Percentiles rank a stretch among this genome's conserved stretches.
Conservation (phyloP, 1,284 basidiomycete genomes). For the Microbotryum saponariae region DNA sequence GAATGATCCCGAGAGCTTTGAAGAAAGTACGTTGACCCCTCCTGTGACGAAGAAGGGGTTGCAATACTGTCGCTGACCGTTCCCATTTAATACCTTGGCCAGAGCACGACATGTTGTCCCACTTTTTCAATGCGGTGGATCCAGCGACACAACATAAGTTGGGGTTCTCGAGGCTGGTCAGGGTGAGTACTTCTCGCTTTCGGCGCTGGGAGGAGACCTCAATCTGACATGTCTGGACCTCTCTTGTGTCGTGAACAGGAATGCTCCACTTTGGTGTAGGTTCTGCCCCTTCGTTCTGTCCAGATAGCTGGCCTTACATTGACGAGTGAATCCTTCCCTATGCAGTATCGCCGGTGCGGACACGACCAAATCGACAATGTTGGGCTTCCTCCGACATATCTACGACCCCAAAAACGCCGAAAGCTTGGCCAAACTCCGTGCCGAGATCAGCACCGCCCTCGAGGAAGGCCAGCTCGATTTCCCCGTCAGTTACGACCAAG, state of each 20-base stretch:
- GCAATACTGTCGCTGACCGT: no score
- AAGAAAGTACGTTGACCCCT: background rate
- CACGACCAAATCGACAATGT: constrained; percentile 36
- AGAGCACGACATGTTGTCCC: constrained; percentile 11
- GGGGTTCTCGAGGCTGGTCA: no score
- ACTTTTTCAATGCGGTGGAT: constrained; percentile 4
- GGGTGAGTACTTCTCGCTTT: background rate
- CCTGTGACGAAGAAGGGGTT: background rate
- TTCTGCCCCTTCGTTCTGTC: background rate
- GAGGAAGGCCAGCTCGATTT: constrained; percentile 29
- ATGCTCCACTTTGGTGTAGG: background rate
- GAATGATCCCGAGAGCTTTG: constrained; percentile 4
- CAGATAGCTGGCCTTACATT: background rate
- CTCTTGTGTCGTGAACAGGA: background rate
- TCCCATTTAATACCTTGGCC: background rate
- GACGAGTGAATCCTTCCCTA: background rate
- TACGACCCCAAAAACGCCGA: constrained; percentile 28
- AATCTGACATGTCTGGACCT: background rate
- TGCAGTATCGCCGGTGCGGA: constrained; percentile 34
- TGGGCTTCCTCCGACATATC: constrained; percentile 36
- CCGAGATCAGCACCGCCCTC: constrained; percentile 34
- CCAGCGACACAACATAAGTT: background rate
- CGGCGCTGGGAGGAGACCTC: background rate
- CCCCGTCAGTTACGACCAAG: constrained; percentile 34
- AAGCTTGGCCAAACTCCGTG: constrained; percentile 31